These are phyloP conservation scores for Calonectria hawksworthii DNA, from an alignment of 2,329 filamentous ascomycete genomes.

Conservation along the genomic window DNA sequence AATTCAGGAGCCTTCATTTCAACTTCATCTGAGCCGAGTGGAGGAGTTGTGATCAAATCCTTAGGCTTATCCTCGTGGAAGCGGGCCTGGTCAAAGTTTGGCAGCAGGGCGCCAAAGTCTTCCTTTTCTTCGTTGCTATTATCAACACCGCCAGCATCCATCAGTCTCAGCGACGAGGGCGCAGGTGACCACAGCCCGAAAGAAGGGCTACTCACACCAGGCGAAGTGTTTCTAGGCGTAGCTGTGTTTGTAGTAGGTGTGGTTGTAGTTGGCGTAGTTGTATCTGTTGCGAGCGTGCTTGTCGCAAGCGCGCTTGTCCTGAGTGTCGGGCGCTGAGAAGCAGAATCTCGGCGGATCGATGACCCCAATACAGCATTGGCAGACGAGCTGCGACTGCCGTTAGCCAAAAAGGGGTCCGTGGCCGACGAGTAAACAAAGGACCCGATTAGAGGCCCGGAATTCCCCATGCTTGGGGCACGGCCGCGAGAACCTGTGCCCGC, in stretches of 20 bases:
- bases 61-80: conserved; percentile 42
- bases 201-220: conserved; percentile 35
- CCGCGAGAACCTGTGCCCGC: conserved; percentile 34
- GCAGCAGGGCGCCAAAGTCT: conserved; percentile 64
- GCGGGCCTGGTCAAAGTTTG: conserved; percentile 64
- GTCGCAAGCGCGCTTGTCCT: conserved; percentile 36
- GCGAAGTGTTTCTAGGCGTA: conserved; percentile 39
- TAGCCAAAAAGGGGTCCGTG: conserved; percentile 57
- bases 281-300: conserved; percentile 22
- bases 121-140: conserved; percentile 52
- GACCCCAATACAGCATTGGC: conserved; percentile 54
- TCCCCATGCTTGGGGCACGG: conserved; percentile 43
- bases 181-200: conserved; percentile 52
- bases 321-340: conserved; percentile 43
- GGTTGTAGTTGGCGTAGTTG: background rate
- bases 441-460: conserved; percentile 48
- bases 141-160: conserved; percentile 62
- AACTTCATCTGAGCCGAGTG: conserved; percentile 28
- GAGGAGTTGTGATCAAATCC: background rate
- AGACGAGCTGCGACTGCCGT: conserved; percentile 60
- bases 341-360: conserved; percentile 48
- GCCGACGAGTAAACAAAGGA: conserved; percentile 54
- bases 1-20: conserved; percentile 33
- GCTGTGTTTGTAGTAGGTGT: conserved; percentile 34
- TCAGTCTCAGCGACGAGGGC: conserved; percentile 58